Conservation (phyloP, 352 stramenopile species). For the Thalassiosira allenii region DNA sequence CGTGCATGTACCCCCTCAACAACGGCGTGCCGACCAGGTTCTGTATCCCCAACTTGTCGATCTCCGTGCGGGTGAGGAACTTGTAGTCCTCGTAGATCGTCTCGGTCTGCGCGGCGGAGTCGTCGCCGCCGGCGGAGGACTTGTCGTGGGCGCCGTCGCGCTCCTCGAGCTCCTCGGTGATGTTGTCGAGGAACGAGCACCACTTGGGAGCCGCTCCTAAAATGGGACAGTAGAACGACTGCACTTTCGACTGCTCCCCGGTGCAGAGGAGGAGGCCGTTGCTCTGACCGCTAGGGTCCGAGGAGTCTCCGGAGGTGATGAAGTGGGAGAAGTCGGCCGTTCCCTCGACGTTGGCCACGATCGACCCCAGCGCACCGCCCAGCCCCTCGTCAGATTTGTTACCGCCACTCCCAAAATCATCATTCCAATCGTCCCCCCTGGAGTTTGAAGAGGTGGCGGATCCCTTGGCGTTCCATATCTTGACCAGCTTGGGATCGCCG, state of each 20-base stretch:
- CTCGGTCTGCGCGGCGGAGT: constrained; percentile 87
- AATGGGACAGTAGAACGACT: constrained; percentile 98
- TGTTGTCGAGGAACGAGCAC: constrained; percentile 99
- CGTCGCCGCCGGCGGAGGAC: constrained; percentile 55
- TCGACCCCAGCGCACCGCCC: constrained; percentile 83
- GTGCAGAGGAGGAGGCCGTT: constrained; percentile 97
- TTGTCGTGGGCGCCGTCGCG: constrained; percentile 67
- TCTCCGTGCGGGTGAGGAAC: constrained; percentile 95
- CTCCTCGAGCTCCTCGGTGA: constrained; percentile 99
- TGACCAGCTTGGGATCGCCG: constrained; percentile 97
- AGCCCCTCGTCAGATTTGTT: constrained; percentile 33
- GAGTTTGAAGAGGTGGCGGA: constrained; percentile 24
- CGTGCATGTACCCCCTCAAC: constrained; percentile 99
- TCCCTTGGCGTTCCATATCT: constrained; percentile 94
- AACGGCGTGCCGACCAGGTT: constrained; percentile 97
- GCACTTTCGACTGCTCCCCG: constrained; percentile 94
- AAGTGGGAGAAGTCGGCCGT: constrained; percentile 95
- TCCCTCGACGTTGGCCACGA: constrained; percentile 98
- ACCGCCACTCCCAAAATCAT: constrained; percentile 18
- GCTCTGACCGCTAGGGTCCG: constrained; percentile 80
- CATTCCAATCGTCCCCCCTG: constrained; percentile 38
- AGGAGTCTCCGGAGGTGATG: constrained; percentile 91
- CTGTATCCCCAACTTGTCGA: constrained; percentile 95
- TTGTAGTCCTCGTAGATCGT: constrained; percentile 99
- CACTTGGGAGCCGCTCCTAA: constrained; percentile 97